Percentiles rank a stretch among this genome's conserved stretches.
Conservation (phyloP, 2,329 filamentous ascomycete genomes). For the Colletotrichum caudatum region DNA sequence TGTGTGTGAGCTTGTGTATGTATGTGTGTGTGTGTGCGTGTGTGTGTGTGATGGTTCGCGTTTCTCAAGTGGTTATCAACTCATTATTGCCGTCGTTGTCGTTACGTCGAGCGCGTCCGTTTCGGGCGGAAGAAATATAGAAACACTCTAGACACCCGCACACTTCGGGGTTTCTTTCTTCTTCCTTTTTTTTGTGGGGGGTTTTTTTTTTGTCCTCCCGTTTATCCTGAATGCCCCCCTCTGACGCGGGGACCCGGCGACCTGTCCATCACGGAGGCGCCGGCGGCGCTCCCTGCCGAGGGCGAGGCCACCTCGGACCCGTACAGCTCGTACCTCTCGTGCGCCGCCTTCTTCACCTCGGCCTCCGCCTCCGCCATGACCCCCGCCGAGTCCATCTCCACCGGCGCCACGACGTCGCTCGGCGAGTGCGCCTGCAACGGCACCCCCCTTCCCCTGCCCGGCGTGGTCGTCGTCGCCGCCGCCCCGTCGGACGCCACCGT, state of each 20-base stretch:
- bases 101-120: neutral
- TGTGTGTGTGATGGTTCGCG: neutral
- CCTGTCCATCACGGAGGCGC: constrained; percentile 29
- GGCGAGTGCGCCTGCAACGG: constrained; percentile 60
- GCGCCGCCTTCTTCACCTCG: constrained; percentile 47
- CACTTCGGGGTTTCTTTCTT: too few relatives aligned
- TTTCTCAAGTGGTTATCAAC: neutral
- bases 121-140: neutral
- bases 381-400: constrained; percentile 63
- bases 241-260: constrained; percentile 24
- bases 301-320: constrained; percentile 51
- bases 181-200: too few relatives aligned
- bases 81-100: neutral
- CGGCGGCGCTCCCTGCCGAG: constrained; percentile 26
- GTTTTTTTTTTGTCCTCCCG: neutral
- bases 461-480: constrained; percentile 45
- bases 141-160: neutral
- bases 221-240: neutral
- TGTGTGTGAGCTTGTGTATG: neutral
- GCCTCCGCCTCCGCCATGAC: constrained; percentile 17
- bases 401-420: constrained; percentile 62
- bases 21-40: too few relatives aligned
- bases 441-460: constrained; percentile 53
- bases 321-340: constrained; percentile 59
- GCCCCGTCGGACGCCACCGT: constrained; percentile 43